phyloP scores from a whole-genome alignment of 116 monocot species.

The Phalaenopsis hybrid region DNA sequence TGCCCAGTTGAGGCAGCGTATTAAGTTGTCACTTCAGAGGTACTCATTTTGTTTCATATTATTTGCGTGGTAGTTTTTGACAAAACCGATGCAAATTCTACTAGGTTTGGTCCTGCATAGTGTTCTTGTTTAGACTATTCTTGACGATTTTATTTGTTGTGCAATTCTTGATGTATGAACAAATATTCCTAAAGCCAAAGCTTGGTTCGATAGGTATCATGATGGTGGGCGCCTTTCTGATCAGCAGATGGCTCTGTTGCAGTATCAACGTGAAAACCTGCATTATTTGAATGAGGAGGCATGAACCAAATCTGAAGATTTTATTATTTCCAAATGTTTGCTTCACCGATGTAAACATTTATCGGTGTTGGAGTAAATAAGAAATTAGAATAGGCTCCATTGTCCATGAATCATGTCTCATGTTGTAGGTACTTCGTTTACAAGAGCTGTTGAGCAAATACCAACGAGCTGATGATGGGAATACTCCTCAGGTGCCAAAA shows the following conservation, averaged over 20 bases:
- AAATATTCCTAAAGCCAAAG: not conserved
- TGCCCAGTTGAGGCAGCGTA: not conserved
- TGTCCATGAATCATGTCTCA: not conserved
- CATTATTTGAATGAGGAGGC: conserved; percentile 97
- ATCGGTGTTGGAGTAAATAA: not conserved
- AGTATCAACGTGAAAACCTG: conserved; percentile 93
- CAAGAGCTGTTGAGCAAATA: conserved; percentile 97
- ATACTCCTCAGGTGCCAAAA: conserved; percentile 73
- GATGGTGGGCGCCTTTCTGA: conserved; percentile 84
- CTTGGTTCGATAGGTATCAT: conserved; percentile 49
- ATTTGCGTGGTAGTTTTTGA: not conserved
- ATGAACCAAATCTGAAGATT: conserved; percentile 2
- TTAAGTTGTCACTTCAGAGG: too few species aligned
- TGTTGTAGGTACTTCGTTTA: conserved; percentile 73
- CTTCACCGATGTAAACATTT: not conserved
- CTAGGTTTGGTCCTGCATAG: not conserved
- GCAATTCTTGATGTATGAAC: not conserved
- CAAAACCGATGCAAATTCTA: not conserved
- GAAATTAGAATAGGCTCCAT: not conserved
- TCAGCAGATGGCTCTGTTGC: conserved; percentile 96
- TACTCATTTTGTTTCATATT: not conserved
- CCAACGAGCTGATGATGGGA: conserved; percentile 85
- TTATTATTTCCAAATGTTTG: not conserved
- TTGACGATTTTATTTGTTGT: not conserved
- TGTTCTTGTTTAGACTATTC: not conserved